Evolutionary conservation across 78 protist species (phyloP).

Genomic region (Dictyostelium firmibasis): DNA sequence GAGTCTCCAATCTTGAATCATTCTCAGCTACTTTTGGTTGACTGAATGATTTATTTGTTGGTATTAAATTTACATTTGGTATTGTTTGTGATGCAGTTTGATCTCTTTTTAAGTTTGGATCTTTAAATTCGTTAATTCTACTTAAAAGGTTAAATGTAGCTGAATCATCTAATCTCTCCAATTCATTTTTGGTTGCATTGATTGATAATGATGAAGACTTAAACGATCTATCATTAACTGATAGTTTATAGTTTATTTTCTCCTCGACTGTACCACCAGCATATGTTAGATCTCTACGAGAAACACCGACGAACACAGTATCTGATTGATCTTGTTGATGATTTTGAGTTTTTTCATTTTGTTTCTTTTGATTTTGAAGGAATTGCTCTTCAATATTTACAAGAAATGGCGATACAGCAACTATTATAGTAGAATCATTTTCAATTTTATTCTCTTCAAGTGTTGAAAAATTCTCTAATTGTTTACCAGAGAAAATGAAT

Average conservation of each 20-base stretch:
- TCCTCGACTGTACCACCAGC: neutral
- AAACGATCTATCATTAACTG: neutral
- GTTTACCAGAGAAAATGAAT: conserved; percentile 35
- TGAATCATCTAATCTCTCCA: neutral
- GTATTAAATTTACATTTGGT: neutral
- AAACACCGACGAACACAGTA: neutral
- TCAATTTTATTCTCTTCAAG: neutral
- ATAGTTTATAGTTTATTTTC: neutral
- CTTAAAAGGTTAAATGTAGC: neutral
- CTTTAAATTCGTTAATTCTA: neutral
- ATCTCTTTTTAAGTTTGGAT: neutral
- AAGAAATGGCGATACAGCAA: conserved; percentile 18
- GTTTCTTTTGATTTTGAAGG: neutral
- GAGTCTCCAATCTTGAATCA: neutral
- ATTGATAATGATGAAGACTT: neutral
- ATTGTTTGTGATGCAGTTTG: neutral
- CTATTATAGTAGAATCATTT: neutral
- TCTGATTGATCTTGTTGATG: neutral
- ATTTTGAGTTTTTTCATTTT: neutral
- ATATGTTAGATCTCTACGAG: neutral
- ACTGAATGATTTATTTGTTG: neutral
- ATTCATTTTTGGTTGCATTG: neutral
- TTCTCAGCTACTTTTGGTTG: neutral
- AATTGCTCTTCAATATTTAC: neutral
- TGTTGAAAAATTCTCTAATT: conserved; percentile 18